A percentile compares a stretch with the other conserved stretches of the same genome.
These are phyloP conservation scores for Dictyostelium discoideum DNA, from an alignment of 78 protist species.

Conservation along the genomic window DNA sequence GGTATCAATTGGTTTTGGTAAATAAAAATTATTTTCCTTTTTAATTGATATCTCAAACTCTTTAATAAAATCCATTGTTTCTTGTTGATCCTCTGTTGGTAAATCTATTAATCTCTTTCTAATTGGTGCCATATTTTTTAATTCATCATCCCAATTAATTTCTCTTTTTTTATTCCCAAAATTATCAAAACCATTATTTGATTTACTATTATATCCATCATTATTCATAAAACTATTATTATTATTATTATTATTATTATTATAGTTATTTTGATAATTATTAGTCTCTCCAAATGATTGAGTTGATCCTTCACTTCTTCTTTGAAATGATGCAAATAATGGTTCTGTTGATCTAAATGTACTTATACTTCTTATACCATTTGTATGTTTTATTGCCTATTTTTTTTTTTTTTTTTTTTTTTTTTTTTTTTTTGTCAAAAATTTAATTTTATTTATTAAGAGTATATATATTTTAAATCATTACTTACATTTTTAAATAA, in stretches of 20 bases:
- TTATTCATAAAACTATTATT: background rate
- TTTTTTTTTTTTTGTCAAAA: background rate
- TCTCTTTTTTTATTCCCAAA: background rate
- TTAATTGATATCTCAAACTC: background rate
- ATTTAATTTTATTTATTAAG: too few relatives aligned
- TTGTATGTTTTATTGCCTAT: background rate
- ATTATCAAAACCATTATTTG: background rate
- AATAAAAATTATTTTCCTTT: background rate
- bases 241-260: background rate
- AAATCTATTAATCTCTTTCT: background rate
- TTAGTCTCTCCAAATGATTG: too few relatives aligned
- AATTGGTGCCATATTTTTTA: slow-evolving; percentile 10
- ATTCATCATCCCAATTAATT: background rate
- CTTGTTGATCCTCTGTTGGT: background rate
- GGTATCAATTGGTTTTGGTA: slow-evolving; percentile 19
- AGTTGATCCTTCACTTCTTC: background rate
- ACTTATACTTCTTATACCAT: background rate
- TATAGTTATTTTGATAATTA: too few relatives aligned
- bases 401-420: background rate
- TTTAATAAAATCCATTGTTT: background rate
- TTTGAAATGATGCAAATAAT: background rate
- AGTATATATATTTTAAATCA: background rate
- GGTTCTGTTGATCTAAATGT: background rate
- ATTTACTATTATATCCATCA: background rate
- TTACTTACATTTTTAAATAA: background rate